Percentiles rank a stretch among this genome's conserved stretches.
These are phyloP conservation scores for Cephaloascus fragrans DNA, from an alignment of 805 yeast species.

Conservation along the genomic window DNA sequence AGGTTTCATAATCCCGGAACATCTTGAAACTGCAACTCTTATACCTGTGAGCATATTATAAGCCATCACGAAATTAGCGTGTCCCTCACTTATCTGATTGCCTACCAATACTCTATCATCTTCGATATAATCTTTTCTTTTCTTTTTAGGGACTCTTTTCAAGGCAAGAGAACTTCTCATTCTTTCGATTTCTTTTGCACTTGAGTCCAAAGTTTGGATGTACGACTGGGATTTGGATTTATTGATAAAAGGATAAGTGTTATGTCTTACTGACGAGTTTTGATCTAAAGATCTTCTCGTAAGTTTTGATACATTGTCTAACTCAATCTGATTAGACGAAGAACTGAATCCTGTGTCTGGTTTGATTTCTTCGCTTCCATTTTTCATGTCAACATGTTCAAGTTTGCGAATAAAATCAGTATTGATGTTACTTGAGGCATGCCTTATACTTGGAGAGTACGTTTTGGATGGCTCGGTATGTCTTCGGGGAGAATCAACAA, in stretches of 20 bases:
- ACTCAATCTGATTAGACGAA: neutral
- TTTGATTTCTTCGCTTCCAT: too few species aligned
- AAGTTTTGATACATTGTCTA: neutral
- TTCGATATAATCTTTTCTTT: slow-evolving; percentile 29
- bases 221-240: neutral
- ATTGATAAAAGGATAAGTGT: neutral
- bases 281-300: neutral
- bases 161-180: slow-evolving; percentile 38
- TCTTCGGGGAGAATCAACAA: neutral
- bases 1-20: slow-evolving; percentile 76
- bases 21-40: slow-evolving; percentile 86
- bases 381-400: too few species aligned
- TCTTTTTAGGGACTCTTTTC: slow-evolving; percentile 29
- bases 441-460: neutral
- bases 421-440: too few species aligned
- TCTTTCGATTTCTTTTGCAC: slow-evolving; percentile 30
- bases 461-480: neutral
- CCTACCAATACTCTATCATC: slow-evolving; percentile 63
- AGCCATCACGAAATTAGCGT: slow-evolving; percentile 86
- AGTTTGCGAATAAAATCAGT: too few species aligned
- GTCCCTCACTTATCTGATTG: slow-evolving; percentile 84
- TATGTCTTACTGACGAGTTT: neutral
- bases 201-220: neutral
- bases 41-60: slow-evolving; percentile 97
- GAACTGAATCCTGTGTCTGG: neutral